Evolutionary conservation across 192 early-diverging fungal genomes (phyloP).

Genomic region (Piromyces sp.): DNA sequence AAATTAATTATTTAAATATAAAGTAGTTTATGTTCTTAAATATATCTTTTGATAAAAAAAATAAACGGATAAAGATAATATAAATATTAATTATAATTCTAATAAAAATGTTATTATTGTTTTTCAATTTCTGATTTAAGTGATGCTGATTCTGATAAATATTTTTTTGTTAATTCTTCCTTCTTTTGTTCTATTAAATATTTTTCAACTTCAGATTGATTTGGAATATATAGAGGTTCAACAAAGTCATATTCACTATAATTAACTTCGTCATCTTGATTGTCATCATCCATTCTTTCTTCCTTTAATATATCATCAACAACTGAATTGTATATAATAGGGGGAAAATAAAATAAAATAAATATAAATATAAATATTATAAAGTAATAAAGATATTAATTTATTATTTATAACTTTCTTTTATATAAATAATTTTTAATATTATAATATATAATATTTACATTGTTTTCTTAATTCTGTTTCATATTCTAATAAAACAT

Average conservation of each 20-base stretch:
- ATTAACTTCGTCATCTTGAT: neutral
- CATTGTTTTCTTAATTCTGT: constrained; percentile 30
- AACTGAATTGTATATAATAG: no score
- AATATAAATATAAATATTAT: no score
- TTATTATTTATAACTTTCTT: neutral
- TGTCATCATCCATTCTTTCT: neutral
- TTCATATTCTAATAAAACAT: constrained; percentile 64
- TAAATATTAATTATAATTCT: no score
- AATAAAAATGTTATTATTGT: neutral
- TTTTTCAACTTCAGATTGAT: neutral
- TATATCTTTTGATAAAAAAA: no score
- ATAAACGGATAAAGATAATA: no score
- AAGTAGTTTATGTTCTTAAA: no score
- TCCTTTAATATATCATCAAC: neutral
- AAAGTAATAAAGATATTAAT: neutral
- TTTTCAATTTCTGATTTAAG: neutral
- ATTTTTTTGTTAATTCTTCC: neutral
- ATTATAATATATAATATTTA: constrained; percentile 4
- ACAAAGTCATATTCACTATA: neutral
- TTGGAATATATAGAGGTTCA: neutral
- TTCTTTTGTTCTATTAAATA: neutral
- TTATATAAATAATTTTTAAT: no score
- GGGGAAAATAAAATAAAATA: no score
- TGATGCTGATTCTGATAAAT: neutral
- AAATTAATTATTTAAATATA: no score